phyloP scores from a whole-genome alignment of 2,329 filamentous ascomycete species.

The Chaetoscypha palmicola region DNA sequence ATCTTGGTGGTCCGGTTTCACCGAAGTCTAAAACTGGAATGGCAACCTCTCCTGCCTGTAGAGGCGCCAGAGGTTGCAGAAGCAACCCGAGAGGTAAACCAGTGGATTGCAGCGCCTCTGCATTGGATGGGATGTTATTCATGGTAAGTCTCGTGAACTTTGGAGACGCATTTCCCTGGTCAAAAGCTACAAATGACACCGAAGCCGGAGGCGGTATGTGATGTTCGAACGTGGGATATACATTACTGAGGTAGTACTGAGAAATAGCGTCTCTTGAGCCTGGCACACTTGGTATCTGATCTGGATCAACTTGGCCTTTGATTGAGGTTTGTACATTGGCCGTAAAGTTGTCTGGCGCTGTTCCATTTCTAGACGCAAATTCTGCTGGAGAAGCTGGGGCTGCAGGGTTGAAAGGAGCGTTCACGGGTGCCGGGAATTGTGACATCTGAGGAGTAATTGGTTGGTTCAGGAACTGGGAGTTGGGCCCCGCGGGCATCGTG shows the following conservation, averaged over 20 bases:
- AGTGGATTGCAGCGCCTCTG: constrained; percentile 73
- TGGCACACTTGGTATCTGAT: constrained; percentile 89
- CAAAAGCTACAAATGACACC: constrained; percentile 84
- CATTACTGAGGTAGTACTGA: constrained; percentile 75
- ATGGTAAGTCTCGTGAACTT: constrained; percentile 87
- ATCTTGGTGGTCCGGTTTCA: constrained; percentile 80
- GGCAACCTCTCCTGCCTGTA: constrained; percentile 76
- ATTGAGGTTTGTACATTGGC: constrained; percentile 53
- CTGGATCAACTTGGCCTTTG: constrained; percentile 74
- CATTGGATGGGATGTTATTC: constrained; percentile 82
- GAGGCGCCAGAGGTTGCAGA: constrained; percentile 76
- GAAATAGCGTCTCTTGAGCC: constrained; percentile 75
- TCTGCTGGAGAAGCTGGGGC: constrained; percentile 37
- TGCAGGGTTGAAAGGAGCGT: constrained; percentile 43
- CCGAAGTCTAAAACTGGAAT: constrained; percentile 95
- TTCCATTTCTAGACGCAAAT: constrained; percentile 39
- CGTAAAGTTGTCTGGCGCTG: constrained; percentile 30
- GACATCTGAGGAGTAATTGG: constrained; percentile 39
- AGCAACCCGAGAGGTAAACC: constrained; percentile 81
- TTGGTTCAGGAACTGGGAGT: constrained; percentile 41
- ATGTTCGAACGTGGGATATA: constrained; percentile 93
- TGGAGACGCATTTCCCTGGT: constrained; percentile 94
- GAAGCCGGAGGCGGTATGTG: constrained; percentile 85
- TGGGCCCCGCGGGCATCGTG: constrained; percentile 32
- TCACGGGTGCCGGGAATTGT: constrained; percentile 57